A percentile compares a stretch with the other conserved stretches of the same genome.
phyloP scores from a whole-genome alignment of 495 filamentous ascomycete genomes.

The Penicillium antarcticum region DNA sequence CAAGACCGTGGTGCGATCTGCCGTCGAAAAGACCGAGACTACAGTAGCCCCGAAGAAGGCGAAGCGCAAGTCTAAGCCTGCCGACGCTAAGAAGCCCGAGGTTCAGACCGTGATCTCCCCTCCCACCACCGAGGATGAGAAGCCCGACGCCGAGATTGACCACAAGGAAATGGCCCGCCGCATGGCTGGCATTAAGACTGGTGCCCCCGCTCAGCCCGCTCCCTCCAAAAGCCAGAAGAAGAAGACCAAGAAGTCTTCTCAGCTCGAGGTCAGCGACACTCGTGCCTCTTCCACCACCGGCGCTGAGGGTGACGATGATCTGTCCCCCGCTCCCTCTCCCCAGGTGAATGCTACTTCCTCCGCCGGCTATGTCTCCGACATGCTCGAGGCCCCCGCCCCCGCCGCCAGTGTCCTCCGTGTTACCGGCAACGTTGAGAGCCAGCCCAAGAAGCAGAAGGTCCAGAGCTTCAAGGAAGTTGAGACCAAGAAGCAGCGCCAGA shows the following conservation, averaged over 20 bases:
- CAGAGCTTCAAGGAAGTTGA: slow-evolving; percentile 57
- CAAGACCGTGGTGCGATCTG: slow-evolving; percentile 27
- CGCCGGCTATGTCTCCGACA: slow-evolving; percentile 71
- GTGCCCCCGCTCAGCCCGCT: slow-evolving; percentile 43
- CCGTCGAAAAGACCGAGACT: slow-evolving; percentile 35
- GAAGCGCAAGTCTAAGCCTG: slow-evolving; percentile 38
- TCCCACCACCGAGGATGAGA: slow-evolving; percentile 35
- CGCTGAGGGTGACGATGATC: slow-evolving; percentile 78
- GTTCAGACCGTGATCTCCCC: slow-evolving; percentile 40
- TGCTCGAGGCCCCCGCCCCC: slow-evolving; percentile 70
- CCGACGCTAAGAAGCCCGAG: slow-evolving; percentile 30
- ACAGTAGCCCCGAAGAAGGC: slow-evolving; percentile 37
- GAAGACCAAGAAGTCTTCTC: slow-evolving; percentile 51
- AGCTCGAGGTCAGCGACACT: slow-evolving; percentile 31
- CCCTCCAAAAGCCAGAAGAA: slow-evolving; percentile 52
- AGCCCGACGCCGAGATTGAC: slow-evolving; percentile 58
- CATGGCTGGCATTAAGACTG: slow-evolving; percentile 61
- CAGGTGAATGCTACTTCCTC: slow-evolving; percentile 43
- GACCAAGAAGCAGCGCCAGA: slow-evolving; percentile 90
- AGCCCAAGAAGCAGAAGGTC: slow-evolving; percentile 62
- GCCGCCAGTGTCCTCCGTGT: slow-evolving; percentile 75
- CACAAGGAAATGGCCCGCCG: slow-evolving; percentile 73
- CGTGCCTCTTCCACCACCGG: slow-evolving; percentile 68
- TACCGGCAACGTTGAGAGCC: slow-evolving; percentile 58
- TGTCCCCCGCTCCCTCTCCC: slow-evolving; percentile 64